Conservation (phyloP, 2,329 filamentous ascomycete species). For the Emydomyces testavorans region DNA sequence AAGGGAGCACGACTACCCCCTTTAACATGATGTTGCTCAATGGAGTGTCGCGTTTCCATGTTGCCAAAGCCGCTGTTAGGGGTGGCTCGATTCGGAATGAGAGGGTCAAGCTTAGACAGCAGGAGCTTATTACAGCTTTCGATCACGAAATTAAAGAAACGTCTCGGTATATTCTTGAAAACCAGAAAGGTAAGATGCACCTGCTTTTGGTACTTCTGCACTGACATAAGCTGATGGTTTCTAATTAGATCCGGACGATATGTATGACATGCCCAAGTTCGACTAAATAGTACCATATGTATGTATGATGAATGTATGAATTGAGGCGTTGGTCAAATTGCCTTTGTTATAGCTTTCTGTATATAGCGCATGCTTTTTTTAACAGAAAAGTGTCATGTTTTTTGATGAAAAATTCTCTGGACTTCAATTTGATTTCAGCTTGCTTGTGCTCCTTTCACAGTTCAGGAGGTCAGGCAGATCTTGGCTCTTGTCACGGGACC, state of each 20-base stretch:
- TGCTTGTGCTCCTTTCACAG: too few species aligned
- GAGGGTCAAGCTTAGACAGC: slow-evolving; percentile 36
- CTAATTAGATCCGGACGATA: slow-evolving; percentile 40
- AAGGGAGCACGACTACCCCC: slow-evolving; percentile 55
- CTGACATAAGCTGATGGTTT: not conserved
- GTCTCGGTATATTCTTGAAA: slow-evolving; percentile 41
- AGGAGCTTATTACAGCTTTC: slow-evolving; percentile 40
- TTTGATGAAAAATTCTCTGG: not conserved
- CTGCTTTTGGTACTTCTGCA: slow-evolving; percentile 14
- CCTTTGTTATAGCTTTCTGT: too few species aligned
- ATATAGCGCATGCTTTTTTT: too few species aligned
- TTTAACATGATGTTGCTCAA: slow-evolving; percentile 61
- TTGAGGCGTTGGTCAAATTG: not conserved
- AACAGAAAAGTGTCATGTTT: not conserved
- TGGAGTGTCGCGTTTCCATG: slow-evolving; percentile 47
- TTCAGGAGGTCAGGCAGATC: not conserved
- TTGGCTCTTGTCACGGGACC: slow-evolving; percentile 4
- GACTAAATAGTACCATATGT: too few species aligned
- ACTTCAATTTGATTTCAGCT: too few species aligned
- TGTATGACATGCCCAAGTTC: slow-evolving; percentile 42
- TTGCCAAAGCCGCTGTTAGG: slow-evolving; percentile 45
- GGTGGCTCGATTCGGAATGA: slow-evolving; percentile 41
- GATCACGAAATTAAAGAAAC: slow-evolving; percentile 40
- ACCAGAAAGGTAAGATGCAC: slow-evolving; percentile 40
- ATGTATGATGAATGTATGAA: not conserved